A percentile compares a stretch with the other conserved stretches of the same genome.
Conservation (phyloP, 2,329 filamentous ascomycete genomes). For the Bipolaris bicolor region DNA sequence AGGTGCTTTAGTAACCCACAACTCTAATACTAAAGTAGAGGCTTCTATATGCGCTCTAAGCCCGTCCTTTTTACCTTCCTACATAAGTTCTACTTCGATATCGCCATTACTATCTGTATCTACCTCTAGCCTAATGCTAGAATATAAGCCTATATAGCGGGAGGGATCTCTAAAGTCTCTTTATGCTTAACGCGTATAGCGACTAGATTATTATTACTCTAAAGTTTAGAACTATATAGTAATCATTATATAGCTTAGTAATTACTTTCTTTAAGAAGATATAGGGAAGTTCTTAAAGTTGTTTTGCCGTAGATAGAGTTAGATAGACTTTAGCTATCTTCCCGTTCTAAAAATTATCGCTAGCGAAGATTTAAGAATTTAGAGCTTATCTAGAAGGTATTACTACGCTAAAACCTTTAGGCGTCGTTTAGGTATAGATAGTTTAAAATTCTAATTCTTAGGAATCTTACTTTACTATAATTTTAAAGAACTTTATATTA, state of each 20-base stretch:
- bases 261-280: conserved; percentile 5
- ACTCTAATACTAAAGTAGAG: background rate
- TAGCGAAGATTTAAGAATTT: conserved; percentile 2
- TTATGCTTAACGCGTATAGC: conserved; percentile 5
- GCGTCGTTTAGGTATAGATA: conserved; percentile 4
- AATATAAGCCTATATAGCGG: conserved; percentile 6
- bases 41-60: background rate
- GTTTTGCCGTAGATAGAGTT: conserved; percentile 8
- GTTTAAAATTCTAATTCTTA: conserved; percentile 1
- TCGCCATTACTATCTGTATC: conserved; percentile 1
- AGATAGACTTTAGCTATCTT: conserved; percentile 3
- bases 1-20: background rate
- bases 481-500: conserved; percentile 4
- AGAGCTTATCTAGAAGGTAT: conserved; percentile 6
- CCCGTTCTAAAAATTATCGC: background rate
- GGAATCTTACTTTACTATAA: conserved; percentile 10
- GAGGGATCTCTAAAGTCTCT: conserved; percentile 2
- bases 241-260: conserved; percentile 3
- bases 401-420: conserved; percentile 3
- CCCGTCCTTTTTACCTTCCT: conserved; percentile 5
- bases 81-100: conserved; percentile 9
- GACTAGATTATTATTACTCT: conserved; percentile 6
- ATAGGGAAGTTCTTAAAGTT: conserved; percentile 2
- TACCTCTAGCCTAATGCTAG: conserved; percentile 1
- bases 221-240: conserved; percentile 2